Evolutionary conservation across 805 yeast genomes (phyloP).

Genomic region (Candida lessepsii): DNA sequence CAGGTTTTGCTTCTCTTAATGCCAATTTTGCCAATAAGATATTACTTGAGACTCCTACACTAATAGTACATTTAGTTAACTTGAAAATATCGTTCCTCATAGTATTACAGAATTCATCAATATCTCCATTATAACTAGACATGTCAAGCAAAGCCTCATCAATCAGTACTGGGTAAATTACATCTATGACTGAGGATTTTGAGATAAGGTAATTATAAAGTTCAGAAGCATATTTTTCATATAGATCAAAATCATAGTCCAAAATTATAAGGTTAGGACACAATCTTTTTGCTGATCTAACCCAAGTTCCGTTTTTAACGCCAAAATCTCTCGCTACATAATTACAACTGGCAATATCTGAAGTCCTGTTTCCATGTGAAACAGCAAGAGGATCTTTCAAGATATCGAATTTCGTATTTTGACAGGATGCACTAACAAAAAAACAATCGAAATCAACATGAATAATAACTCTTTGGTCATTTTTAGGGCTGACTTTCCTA

Average conservation of each 20-base stretch:
- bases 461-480: conserved; percentile 41
- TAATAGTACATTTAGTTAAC: conserved; percentile 62
- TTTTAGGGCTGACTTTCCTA: conserved; percentile 1
- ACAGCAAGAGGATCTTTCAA: conserved; percentile 56
- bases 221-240: conserved; percentile 60
- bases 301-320: conserved; percentile 89
- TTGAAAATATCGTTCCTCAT: conserved; percentile 42
- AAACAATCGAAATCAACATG: conserved; percentile 95
- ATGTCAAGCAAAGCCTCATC: conserved; percentile 88
- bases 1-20: conserved; percentile 73
- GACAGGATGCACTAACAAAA: conserved; percentile 81
- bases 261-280: conserved; percentile 69
- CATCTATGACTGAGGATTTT: conserved; percentile 42
- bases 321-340: conserved; percentile 82
- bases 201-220: conserved; percentile 62
- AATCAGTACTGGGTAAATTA: conserved; percentile 77
- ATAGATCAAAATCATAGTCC: conserved; percentile 71
- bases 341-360: conserved; percentile 92
- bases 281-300: conserved; percentile 55
- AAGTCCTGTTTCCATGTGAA: conserved; percentile 55
- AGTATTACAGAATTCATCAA: conserved; percentile 22
- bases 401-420: conserved; percentile 53
- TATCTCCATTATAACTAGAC: conserved; percentile 24
- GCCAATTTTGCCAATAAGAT: conserved; percentile 78
- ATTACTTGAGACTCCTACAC: conserved; percentile 76